Percentiles rank a stretch among this genome's conserved stretches.
Evolutionary conservation across 2,329 filamentous ascomycete genomes (phyloP).

Genomic region (Trichoderma sp.): DNA sequence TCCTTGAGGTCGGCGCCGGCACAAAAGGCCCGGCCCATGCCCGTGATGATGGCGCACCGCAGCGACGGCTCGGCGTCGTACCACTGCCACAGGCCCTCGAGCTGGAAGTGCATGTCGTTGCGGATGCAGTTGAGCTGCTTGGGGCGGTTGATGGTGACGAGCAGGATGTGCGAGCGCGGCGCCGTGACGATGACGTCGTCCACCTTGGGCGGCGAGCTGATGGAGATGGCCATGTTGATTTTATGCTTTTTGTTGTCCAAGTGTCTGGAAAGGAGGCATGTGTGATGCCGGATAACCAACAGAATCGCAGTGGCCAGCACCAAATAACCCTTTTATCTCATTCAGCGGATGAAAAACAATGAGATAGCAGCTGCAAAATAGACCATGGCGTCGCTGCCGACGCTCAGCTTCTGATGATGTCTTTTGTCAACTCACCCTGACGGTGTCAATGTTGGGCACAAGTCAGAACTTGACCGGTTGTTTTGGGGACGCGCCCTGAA

Average conservation of each 20-base stretch:
- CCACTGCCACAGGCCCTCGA: slow-evolving; percentile 56
- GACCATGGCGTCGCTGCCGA: slow-evolving; percentile 1
- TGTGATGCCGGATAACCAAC: neutral
- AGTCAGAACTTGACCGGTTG: neutral
- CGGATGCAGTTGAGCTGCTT: slow-evolving; percentile 60
- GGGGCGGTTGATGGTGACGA: slow-evolving; percentile 62
- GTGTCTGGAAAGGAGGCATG: slow-evolving; percentile 6
- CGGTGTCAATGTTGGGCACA: slow-evolving; percentile 1
- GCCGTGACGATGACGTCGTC: slow-evolving; percentile 49
- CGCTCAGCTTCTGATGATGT: neutral
- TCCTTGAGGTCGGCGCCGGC: slow-evolving; percentile 69
- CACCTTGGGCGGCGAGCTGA: slow-evolving; percentile 44
- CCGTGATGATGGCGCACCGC: slow-evolving; percentile 64
- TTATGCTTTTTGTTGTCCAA: neutral
- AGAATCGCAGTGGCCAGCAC: neutral
- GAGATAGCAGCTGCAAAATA: neutral
- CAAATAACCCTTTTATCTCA: neutral
- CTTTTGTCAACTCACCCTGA: neutral
- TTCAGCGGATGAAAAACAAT: neutral
- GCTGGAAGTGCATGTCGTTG: slow-evolving; percentile 49
- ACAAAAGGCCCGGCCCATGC: slow-evolving; percentile 64
- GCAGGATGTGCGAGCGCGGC: slow-evolving; percentile 56
- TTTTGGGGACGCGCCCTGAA: slow-evolving; percentile 2
- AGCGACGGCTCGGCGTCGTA: slow-evolving; percentile 63
- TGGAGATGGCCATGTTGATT: slow-evolving; percentile 30